Conservation (phyloP, 2,329 filamentous ascomycete species). For the Penicillium psychrosexuale region DNA sequence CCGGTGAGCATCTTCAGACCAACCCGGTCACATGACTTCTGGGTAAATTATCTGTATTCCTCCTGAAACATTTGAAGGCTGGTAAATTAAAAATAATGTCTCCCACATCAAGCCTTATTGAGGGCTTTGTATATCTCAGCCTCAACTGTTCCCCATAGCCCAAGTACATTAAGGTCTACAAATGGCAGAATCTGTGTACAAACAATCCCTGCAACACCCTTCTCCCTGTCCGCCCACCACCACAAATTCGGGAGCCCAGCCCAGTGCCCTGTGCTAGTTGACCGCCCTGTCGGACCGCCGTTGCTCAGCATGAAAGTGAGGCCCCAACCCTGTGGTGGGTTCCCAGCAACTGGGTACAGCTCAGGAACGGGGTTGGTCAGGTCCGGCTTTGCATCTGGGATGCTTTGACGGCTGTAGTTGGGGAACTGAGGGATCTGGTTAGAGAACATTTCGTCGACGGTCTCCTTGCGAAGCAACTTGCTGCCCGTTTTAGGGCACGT, state of each 20-base stretch:
- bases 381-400: conserved; percentile 50
- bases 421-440: conserved; percentile 60
- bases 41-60: too few relatives aligned
- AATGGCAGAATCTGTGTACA: conserved; percentile 54
- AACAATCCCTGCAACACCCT: conserved; percentile 55
- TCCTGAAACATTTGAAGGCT: too few relatives aligned
- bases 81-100: background rate
- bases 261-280: conserved; percentile 54
- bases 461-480: conserved; percentile 55
- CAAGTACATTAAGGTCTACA: conserved; percentile 42
- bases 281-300: conserved; percentile 52
- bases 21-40: too few relatives aligned
- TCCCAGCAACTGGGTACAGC: conserved; percentile 46
- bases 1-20: too few relatives aligned
- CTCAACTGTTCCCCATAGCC: conserved; percentile 37
- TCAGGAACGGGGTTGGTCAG: conserved; percentile 50
- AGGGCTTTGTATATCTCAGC: conserved; percentile 8
- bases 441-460: conserved; percentile 62
- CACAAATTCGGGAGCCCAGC: conserved; percentile 59
- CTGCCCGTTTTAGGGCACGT: conserved; percentile 55
- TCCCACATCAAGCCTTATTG: background rate
- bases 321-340: conserved; percentile 62
- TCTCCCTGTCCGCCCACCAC: conserved; percentile 63
- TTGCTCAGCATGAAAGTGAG: conserved; percentile 56
- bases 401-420: conserved; percentile 48